These are phyloP conservation scores for Symbiodinium pilosum DNA, from an alignment of 73 alveolate species.

Conservation along the genomic window DNA sequence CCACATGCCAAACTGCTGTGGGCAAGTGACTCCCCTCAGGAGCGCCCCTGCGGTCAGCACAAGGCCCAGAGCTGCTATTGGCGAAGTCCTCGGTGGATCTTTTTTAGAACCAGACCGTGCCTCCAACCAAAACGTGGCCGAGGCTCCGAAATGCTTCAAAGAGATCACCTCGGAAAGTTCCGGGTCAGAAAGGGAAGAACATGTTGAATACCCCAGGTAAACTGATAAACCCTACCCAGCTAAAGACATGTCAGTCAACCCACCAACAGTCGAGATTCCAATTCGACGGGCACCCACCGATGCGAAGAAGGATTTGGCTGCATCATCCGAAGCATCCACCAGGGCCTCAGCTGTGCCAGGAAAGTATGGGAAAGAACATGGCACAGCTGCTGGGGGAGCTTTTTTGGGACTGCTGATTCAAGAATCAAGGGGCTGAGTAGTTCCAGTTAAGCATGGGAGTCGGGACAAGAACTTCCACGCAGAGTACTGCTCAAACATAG, in stretches of 20 bases:
- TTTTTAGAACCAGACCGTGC: not conserved
- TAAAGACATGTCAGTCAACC: not conserved
- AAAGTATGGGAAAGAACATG: too few species aligned
- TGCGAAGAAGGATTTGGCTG: conserved; percentile 9
- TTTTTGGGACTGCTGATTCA: too few species aligned
- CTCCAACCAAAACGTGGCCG: not conserved
- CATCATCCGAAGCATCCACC: not conserved
- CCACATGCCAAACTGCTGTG: not conserved
- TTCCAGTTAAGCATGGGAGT: not conserved
- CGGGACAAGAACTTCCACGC: not conserved
- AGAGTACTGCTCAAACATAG: too few species aligned
- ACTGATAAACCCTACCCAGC: not conserved
- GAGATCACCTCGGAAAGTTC: not conserved
- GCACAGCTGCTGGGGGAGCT: too few species aligned
- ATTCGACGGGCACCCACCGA: conserved; percentile 15
- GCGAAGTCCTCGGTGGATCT: conserved; percentile 22
- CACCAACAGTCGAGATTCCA: not conserved
- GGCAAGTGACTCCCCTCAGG: conserved; percentile 19
- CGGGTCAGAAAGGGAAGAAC: not conserved
- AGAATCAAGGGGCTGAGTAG: too few species aligned
- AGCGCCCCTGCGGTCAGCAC: conserved; percentile 31
- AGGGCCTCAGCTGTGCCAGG: not conserved
- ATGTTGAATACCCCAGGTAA: not conserved
- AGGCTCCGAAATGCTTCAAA: not conserved
- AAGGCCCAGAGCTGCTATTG: conserved; percentile 39